These are phyloP conservation scores for California macrophylla DNA, from an alignment of 441 rosid species.

Conservation along the genomic window DNA sequence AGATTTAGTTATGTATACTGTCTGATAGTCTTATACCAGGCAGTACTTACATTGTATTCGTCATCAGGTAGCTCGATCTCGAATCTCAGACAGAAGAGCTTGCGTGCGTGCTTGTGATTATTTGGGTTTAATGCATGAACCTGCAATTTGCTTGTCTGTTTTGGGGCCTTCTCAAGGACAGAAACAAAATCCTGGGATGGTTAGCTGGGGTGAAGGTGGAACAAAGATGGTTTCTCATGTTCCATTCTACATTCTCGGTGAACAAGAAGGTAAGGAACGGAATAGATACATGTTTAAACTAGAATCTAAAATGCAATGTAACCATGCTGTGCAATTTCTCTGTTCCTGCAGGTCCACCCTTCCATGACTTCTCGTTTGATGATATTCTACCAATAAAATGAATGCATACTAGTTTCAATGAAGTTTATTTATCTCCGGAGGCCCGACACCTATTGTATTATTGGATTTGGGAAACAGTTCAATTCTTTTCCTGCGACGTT, in stretches of 20 bases:
- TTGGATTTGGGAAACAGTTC: slow-evolving; percentile 3
- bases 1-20: background rate
- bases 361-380: slow-evolving; percentile 72
- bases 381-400: slow-evolving; percentile 49
- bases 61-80: slow-evolving; percentile 75
- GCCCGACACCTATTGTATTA: slow-evolving; percentile 13
- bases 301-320: background rate
- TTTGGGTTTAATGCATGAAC: slow-evolving; percentile 75
- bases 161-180: slow-evolving; percentile 54
- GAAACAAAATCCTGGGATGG: slow-evolving; percentile 49
- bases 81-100: slow-evolving; percentile 70
- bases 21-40: slow-evolving; percentile 1
- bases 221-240: slow-evolving; percentile 57
- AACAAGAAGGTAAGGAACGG: slow-evolving; percentile 54
- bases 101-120: slow-evolving; percentile 83
- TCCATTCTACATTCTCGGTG: slow-evolving; percentile 81
- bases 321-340: background rate
- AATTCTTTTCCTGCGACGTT: background rate
- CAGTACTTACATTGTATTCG: slow-evolving; percentile 9
- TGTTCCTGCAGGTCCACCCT: slow-evolving; percentile 69
- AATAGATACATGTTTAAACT: background rate
- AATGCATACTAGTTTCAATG: slow-evolving; percentile 11
- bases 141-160: slow-evolving; percentile 66
- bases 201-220: slow-evolving; percentile 76
- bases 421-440: slow-evolving; percentile 1